Evolutionary conservation across 2,329 filamentous ascomycete species (phyloP).

Genomic region (Aspergillus oerlinghausenensis): DNA sequence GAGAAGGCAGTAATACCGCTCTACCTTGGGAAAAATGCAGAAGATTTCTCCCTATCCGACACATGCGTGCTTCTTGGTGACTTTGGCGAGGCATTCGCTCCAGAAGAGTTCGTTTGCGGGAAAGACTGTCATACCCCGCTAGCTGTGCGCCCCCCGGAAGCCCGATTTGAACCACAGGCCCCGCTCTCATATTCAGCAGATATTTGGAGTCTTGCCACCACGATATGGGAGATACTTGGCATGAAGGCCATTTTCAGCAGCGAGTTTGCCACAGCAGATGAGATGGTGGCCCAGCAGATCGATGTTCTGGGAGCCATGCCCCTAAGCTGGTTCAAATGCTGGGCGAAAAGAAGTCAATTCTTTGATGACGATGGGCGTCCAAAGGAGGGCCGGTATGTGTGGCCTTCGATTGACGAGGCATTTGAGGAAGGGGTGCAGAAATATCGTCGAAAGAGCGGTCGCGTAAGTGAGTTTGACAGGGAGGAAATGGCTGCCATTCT

Average conservation of each 20-base stretch:
- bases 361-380: constrained; percentile 11
- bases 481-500: constrained; percentile 23
- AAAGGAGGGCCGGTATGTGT: constrained; percentile 10
- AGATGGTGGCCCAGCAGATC: constrained; percentile 6
- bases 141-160: background rate
- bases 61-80: constrained; percentile 28
- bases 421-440: constrained; percentile 17
- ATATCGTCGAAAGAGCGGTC: constrained; percentile 9
- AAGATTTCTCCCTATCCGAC: constrained; percentile 26
- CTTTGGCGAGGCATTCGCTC: constrained; percentile 20
- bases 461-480: constrained; percentile 12
- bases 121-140: constrained; percentile 18
- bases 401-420: constrained; percentile 10
- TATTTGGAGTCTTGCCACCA: no score
- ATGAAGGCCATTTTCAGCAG: constrained; percentile 9
- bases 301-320: background rate
- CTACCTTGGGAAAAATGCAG: constrained; percentile 25
- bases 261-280: constrained; percentile 6
- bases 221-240: background rate
- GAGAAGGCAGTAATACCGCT: constrained; percentile 22
- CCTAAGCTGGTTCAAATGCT: constrained; percentile 14
- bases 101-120: constrained; percentile 18
- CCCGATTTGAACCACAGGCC: no score
- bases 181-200: no score
- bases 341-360: constrained; percentile 12